These are phyloP conservation scores for Fusarium bulbicola DNA, from an alignment of 2,329 filamentous ascomycete species.

Conservation along the genomic window DNA sequence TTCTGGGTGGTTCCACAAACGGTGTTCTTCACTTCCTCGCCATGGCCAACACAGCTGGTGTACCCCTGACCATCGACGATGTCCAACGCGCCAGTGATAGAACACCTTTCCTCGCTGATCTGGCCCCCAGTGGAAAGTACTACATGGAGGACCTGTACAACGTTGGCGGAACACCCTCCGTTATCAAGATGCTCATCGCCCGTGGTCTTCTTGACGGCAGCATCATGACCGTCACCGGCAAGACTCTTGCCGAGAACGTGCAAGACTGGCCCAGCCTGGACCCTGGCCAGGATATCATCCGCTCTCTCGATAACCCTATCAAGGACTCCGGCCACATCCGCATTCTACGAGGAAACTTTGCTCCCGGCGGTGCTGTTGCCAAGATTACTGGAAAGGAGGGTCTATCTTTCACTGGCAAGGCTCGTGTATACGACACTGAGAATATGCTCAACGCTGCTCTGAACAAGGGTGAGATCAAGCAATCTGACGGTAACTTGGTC, in stretches of 20 bases:
- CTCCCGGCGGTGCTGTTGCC: slow-evolving; percentile 87
- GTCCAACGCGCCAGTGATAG: slow-evolving; percentile 83
- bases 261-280: slow-evolving; percentile 79
- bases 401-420: slow-evolving; percentile 80
- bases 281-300: slow-evolving; percentile 85
- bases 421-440: slow-evolving; percentile 88
- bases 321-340: slow-evolving; percentile 88
- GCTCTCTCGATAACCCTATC: slow-evolving; percentile 77
- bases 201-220: slow-evolving; percentile 78
- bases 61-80: slow-evolving; percentile 81
- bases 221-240: slow-evolving; percentile 84
- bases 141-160: slow-evolving; percentile 90
- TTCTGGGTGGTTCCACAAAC: slow-evolving; percentile 90
- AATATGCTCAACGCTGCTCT: slow-evolving; percentile 79
- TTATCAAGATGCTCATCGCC: slow-evolving; percentile 86
- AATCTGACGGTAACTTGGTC: slow-evolving; percentile 77
- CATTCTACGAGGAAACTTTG: slow-evolving; percentile 86
- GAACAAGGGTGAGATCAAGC: slow-evolving; percentile 68
- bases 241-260: slow-evolving; percentile 84
- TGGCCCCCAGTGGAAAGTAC: slow-evolving; percentile 84
- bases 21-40: slow-evolving; percentile 89
- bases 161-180: slow-evolving; percentile 84
- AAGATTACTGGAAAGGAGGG: slow-evolving; percentile 98
- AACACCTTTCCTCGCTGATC: slow-evolving; percentile 85
- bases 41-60: slow-evolving; percentile 86